Evolutionary conservation across 2,329 filamentous ascomycete species (phyloP).

Genomic region (Piedraia hortae): DNA sequence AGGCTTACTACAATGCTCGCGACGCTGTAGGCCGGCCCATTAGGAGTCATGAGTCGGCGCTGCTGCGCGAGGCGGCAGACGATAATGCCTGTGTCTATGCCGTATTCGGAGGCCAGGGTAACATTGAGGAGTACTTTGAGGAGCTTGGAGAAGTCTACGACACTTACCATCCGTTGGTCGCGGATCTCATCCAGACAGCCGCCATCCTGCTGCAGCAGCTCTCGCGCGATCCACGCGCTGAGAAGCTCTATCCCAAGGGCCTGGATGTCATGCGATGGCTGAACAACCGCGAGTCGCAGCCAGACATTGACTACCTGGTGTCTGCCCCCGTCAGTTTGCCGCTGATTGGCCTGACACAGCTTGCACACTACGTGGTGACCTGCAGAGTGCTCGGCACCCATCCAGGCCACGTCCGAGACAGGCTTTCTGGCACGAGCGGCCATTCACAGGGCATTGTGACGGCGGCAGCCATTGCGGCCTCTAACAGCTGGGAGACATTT

Average conservation of each 20-base stretch:
- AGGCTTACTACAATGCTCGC: conserved; percentile 76
- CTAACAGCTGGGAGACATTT: conserved; percentile 82
- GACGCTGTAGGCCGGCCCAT: conserved; percentile 61
- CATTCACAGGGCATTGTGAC: conserved; percentile 94
- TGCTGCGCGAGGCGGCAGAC: conserved; percentile 68
- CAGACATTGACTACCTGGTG: conserved; percentile 79
- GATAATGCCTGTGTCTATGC: conserved; percentile 65
- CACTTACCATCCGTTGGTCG: conserved; percentile 75
- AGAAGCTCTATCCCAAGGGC: conserved; percentile 94
- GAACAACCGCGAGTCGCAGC: conserved; percentile 63
- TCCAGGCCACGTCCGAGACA: conserved; percentile 63
- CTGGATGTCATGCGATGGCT: conserved; percentile 87
- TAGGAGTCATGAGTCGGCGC: conserved; percentile 75
- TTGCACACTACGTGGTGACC: conserved; percentile 84
- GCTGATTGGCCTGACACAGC: conserved; percentile 80
- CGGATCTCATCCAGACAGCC: conserved; percentile 53
- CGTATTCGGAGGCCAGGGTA: conserved; percentile 90
- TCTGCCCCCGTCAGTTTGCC: conserved; percentile 90
- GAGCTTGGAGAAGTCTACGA: conserved; percentile 76
- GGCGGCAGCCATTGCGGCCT: conserved; percentile 70
- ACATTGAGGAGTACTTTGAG: conserved; percentile 98
- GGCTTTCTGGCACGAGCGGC: conserved; percentile 68
- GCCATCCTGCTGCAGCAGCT: conserved; percentile 72
- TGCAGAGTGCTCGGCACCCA: conserved; percentile 76
- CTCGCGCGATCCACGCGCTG: conserved; percentile 55